A percentile compares a stretch with the other conserved stretches of the same genome.
Evolutionary conservation across 1,284 basidiomycete species (phyloP).

Genomic region (Ceratobasidium sp.): DNA sequence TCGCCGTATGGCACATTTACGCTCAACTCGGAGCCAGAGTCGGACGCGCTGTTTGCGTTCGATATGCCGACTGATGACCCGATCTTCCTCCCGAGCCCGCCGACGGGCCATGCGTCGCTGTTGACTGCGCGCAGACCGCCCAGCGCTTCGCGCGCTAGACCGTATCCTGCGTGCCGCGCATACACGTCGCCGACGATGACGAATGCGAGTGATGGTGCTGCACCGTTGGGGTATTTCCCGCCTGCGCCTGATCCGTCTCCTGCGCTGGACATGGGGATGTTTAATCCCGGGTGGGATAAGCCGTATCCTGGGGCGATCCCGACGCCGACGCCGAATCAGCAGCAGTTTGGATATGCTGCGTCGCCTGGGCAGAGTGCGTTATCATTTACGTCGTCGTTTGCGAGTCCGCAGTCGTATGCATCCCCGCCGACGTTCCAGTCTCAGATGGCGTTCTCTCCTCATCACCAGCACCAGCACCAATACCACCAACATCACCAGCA

Average conservation of each 20-base stretch:
- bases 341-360: neutral
- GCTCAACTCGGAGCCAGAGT: neutral
- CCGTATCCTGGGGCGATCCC: conserved; percentile 9
- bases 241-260: conserved; percentile 26
- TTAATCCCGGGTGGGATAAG: conserved; percentile 11
- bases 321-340: neutral
- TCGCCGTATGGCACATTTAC: conserved; percentile 14
- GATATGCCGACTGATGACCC: conserved; percentile 41
- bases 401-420: conserved; percentile 15
- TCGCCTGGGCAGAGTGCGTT: neutral
- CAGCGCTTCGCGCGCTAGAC: conserved; percentile 10
- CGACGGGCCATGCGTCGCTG: neutral
- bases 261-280: neutral
- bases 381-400: neutral
- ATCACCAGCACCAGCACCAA: conserved; percentile 9
- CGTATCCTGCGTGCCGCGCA: conserved; percentile 33
- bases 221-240: conserved; percentile 29
- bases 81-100: conserved; percentile 13
- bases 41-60: conserved; percentile 40
- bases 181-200: conserved; percentile 14
- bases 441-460: conserved; percentile 11
- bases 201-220: neutral
- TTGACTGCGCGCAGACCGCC: neutral
- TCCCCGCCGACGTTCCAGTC: conserved; percentile 8
- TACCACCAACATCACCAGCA: conserved; percentile 1